Evolutionary conservation across 2,329 filamentous ascomycete genomes (phyloP).

Genomic region (Gnomoniopsis smithogilvyi): DNA sequence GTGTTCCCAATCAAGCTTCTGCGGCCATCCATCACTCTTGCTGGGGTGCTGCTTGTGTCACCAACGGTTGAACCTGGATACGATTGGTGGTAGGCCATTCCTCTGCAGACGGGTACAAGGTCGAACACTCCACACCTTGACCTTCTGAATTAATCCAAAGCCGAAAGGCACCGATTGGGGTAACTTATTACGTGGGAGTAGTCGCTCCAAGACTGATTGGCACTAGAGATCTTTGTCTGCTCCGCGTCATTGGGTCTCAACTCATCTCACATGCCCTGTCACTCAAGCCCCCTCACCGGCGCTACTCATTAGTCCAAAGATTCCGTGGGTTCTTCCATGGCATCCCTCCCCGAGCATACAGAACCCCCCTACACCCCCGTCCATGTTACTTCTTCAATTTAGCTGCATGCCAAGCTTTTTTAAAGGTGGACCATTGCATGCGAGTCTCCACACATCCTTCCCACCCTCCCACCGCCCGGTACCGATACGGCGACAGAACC

Average conservation of each 20-base stretch:
- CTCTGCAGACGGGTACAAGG: too few relatives aligned
- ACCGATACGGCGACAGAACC: conserved; percentile 15
- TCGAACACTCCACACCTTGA: not conserved
- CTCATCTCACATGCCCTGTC: not conserved
- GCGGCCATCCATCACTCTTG: too few relatives aligned
- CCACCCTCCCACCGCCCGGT: conserved; percentile 9
- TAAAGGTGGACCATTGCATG: conserved; percentile 15
- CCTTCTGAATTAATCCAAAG: not conserved
- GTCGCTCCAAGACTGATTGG: conserved; percentile 1
- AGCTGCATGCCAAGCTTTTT: conserved; percentile 19
- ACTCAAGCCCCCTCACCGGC: not conserved
- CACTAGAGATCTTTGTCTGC: not conserved
- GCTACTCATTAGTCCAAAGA: conserved; percentile 1
- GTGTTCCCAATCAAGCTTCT: too few relatives aligned
- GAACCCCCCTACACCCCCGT: not conserved
- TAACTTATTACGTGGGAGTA: not conserved
- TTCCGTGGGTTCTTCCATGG: conserved; percentile 11
- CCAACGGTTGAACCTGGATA: too few relatives aligned
- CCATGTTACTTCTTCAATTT: not conserved
- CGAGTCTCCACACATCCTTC: conserved; percentile 8
- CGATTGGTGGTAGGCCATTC: too few relatives aligned
- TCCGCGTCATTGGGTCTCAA: not conserved
- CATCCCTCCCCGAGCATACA: not conserved
- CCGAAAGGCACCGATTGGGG: not conserved
- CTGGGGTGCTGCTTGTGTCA: too few relatives aligned